Evolutionary conservation across 2,329 filamentous ascomycete species (phyloP), one percentile per base, ranked within the genome.

Genomic region (Cladosporium colombiae): DNA sequence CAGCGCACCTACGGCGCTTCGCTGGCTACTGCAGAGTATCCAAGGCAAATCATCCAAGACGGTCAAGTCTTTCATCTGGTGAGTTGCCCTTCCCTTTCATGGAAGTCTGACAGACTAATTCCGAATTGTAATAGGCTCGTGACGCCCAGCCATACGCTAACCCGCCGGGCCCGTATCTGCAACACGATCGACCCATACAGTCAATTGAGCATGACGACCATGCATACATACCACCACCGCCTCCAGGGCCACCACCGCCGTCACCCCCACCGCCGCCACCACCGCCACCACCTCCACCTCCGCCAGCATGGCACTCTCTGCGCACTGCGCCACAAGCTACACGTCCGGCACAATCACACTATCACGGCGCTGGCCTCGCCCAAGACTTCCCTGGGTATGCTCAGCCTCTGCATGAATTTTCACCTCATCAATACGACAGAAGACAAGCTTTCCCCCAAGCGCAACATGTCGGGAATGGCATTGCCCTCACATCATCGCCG

Each of bases 151-250:
- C 46, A 21, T 61, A 60, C 44, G 31, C 63, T 33, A 40, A 65
- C 13, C 16, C 40, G 8, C 60, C 65, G 60, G 35, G 52, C 29
- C 21, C 37, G 18, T 29, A 62, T 46, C 40, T 62, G 21, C 56
- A 55, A 13, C 65, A 69, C 18, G 70, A 72, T 40, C 65, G 69
- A 18, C 69, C 70, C 18, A 57, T 72, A 21, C 67, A 68, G 27
- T 72, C 71, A 2, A 72, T 72, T 46, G 71, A 72, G 37, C 65
- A 67, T 23, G 68, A 68, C 18, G 70, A 71, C 31, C 56, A 68
- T 25, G 46, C 67, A 3, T 6, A 33, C 5, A n/a, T 18, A 44
- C 37, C 16, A 13, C n/a, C 40, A 21, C n/a, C 40, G 8, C 40
- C 40, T 2, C n/a, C n/a, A 10, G 18, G 18, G 2, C 10, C 37